These are phyloP conservation scores for Rhizopus stolonifer DNA, from an alignment of 371 early-diverging fungal species.

Conservation along the genomic window DNA sequence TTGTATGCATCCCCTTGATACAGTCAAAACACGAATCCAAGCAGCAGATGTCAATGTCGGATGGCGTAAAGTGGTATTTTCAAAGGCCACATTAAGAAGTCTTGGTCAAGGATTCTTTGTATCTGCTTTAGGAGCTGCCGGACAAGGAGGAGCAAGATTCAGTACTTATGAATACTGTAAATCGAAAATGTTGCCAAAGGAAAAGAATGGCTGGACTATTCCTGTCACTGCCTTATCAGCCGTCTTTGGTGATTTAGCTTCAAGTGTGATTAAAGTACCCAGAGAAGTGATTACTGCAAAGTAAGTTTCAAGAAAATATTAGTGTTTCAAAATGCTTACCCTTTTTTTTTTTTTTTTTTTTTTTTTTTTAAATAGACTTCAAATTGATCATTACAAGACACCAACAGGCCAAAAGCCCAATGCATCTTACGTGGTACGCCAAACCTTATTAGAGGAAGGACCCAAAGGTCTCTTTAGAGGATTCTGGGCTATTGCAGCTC, in stretches of 20 bases:
- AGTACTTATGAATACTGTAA: slow-evolving; percentile 79
- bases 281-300: slow-evolving; percentile 82
- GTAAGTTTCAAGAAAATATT: too few species aligned
- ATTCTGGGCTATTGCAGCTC: slow-evolving; percentile 73
- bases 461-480: slow-evolving; percentile 74
- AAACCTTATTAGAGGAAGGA: slow-evolving; percentile 66
- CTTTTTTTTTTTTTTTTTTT: neutral
- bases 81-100: slow-evolving; percentile 50
- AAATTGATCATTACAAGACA: slow-evolving; percentile 62
- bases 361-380: slow-evolving; percentile 42
- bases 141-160: slow-evolving; percentile 77
- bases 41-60: slow-evolving; percentile 42
- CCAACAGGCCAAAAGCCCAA: slow-evolving; percentile 28
- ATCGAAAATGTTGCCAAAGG: slow-evolving; percentile 50
- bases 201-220: slow-evolving; percentile 31
- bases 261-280: slow-evolving; percentile 80
- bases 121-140: slow-evolving; percentile 70
- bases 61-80: slow-evolving; percentile 49
- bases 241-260: slow-evolving; percentile 73
- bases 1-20: slow-evolving; percentile 74
- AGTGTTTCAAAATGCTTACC: slow-evolving; percentile 7
- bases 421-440: slow-evolving; percentile 53
- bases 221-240: slow-evolving; percentile 75
- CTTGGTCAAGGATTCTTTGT: slow-evolving; percentile 71
- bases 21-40: slow-evolving; percentile 69